Evolutionary conservation across 371 early-diverging fungal species (phyloP).

Genomic region (Lichtheimia ornata): DNA sequence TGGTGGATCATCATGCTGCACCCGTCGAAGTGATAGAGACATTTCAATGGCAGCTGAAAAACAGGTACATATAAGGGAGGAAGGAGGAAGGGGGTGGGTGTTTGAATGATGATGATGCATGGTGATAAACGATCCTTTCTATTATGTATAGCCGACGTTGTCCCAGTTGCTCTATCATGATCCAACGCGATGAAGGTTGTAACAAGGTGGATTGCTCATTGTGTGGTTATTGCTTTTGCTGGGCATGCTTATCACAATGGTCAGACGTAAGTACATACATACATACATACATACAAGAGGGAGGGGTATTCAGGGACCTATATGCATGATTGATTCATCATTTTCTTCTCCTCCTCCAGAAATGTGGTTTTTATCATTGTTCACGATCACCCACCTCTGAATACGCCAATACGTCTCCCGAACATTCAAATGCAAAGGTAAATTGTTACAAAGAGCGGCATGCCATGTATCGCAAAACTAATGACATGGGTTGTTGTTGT

Average conservation of each 20-base stretch:
- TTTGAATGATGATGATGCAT: neutral
- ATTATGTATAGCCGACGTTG: constrained; percentile 62
- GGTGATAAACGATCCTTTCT: neutral
- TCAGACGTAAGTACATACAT: constrained; percentile 22
- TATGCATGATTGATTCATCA: no score
- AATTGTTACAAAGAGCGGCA: neutral
- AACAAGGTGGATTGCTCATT: constrained; percentile 78
- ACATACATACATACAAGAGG: no score
- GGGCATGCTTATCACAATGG: constrained; percentile 55
- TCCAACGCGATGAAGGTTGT: constrained; percentile 80
- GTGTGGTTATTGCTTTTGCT: constrained; percentile 76
- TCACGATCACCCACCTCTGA: neutral
- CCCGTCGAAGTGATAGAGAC: constrained; percentile 36
- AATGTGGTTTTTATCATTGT: constrained; percentile 25
- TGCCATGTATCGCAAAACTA: no score
- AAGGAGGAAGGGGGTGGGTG: neutral
- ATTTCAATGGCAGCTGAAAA: constrained; percentile 49
- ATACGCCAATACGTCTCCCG: neutral
- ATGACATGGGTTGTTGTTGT: neutral
- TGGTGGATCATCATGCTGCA: constrained; percentile 17
- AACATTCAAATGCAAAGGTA: constrained; percentile 1
- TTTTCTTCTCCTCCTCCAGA: neutral
- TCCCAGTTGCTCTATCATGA: constrained; percentile 75
- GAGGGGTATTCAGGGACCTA: neutral
- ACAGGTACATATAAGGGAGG: no score